Conservation (phyloP, 2,329 filamentous ascomycete species). For the Cercospora sp. region DNA sequence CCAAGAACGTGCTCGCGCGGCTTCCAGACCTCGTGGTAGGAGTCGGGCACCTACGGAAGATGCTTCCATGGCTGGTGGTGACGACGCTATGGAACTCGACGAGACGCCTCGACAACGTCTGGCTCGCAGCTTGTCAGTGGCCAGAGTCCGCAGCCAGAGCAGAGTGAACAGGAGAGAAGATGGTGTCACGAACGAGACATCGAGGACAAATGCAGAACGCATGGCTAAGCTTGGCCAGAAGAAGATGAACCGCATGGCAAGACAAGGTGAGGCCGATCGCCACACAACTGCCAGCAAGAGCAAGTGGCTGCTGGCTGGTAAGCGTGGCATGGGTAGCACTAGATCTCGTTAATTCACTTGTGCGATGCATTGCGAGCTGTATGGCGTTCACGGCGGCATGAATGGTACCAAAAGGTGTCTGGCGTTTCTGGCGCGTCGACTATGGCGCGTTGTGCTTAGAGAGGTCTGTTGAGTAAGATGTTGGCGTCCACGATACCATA, state of each 20-base stretch:
- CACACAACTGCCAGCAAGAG: conserved; percentile 77
- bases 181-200: conserved; percentile 68
- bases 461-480: background rate
- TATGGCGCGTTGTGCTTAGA: background rate
- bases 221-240: conserved; percentile 89
- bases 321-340: conserved; percentile 91
- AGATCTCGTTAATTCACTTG: conserved; percentile 22
- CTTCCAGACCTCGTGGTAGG: conserved; percentile 69
- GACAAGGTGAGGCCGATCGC: conserved; percentile 94
- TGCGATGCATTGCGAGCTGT: conserved; percentile 10
- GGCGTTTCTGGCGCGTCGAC: conserved; percentile 5
- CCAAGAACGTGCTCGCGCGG: conserved; percentile 68
- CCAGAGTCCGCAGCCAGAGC: conserved; percentile 64
- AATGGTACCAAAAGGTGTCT: conserved; percentile 1
- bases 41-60: conserved; percentile 57
- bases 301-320: conserved; percentile 92
- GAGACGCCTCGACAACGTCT: conserved; percentile 41
- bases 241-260: conserved; percentile 97
- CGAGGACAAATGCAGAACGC: conserved; percentile 77
- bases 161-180: conserved; percentile 70
- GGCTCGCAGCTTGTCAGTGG: conserved; percentile 62
- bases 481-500: background rate
- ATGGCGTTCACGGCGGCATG: conserved; percentile 10
- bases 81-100: conserved; percentile 71
- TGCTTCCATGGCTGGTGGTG: conserved; percentile 30